Base-by-base conservation (phyloP, 768 basidiomycete species). In the Mycena haematopus region DNA sequence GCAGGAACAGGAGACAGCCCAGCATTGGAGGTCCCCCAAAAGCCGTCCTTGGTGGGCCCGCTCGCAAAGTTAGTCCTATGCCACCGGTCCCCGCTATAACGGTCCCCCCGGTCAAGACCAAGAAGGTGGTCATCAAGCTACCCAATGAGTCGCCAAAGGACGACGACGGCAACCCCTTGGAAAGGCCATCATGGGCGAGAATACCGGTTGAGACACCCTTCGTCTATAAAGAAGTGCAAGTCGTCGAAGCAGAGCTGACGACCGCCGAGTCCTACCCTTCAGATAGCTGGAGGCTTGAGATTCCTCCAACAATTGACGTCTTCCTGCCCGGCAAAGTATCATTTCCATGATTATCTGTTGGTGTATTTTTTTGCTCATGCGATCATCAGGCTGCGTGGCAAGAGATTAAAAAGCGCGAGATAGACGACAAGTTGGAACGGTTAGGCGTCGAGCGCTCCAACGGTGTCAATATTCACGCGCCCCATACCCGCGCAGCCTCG, bases 11-110 rank as follows among this genome's bases (percentile, higher is more conserved):
- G 72, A 82, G 91, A 45, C 84, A 90, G 59, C 83, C 89, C 46
- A 91, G 88, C 71, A 85, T 90, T 44, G 93, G 93, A 14, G 93
- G 93, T 8, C 93, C 93, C n/a, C 93, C 93, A 10, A 95, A 94
- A 73, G 93, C 93, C 0, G 83, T 86, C 0, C 77, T 95, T 2
- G 93, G 93, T 19, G 93, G 93, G 0, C 92, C 90, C 14, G 84
- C 86, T 47, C 84, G 90, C 47, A 94, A 91, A 76, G 80, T 87
- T 53, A 90, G 87, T 73, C 91, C 91, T 13, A 75, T 90, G 61
- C 80, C 85, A 11, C 71, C 72, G 15, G 73, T 75, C 19, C 65
- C 70, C 35, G 68, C 69, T 25, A 66, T 74, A 33, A 29, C 71
- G 1, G 53, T 72, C 6, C 67, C 71, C 4, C 75, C 80, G 29